phyloP scores from a whole-genome alignment of 2,329 filamentous ascomycete genomes.

The Dendryphion nanum region DNA sequence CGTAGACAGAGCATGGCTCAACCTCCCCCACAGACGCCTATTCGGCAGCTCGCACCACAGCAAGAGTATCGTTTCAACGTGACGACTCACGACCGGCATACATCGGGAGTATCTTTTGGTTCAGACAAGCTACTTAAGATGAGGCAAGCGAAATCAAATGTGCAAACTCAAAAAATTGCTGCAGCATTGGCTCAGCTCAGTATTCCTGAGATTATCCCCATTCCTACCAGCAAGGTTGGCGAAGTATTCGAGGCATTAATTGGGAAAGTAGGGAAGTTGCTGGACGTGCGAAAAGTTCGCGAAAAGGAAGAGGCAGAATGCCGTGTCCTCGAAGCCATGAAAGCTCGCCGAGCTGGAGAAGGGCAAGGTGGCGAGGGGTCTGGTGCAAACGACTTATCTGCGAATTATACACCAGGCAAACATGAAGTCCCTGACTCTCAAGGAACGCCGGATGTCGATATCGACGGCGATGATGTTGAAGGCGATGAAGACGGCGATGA shows the following conservation, averaged over 20 bases:
- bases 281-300: constrained; percentile 71
- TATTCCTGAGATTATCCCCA: constrained; percentile 66
- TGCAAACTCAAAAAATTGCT: constrained; percentile 73
- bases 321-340: constrained; percentile 38
- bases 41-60: constrained; percentile 61
- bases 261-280: constrained; percentile 63
- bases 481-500: constrained; percentile 45
- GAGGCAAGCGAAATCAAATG: constrained; percentile 71
- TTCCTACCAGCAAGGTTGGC: constrained; percentile 72
- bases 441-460: constrained; percentile 50
- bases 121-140: constrained; percentile 79
- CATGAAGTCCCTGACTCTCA: constrained; percentile 18
- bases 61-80: constrained; percentile 83
- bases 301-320: constrained; percentile 74
- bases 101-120: constrained; percentile 84
- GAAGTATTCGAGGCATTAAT: constrained; percentile 71
- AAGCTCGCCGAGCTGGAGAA: constrained; percentile 20
- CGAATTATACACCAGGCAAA: constrained; percentile 5
- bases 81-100: constrained; percentile 78
- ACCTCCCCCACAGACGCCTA: constrained; percentile 40
- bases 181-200: constrained; percentile 71
- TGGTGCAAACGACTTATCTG: constrained; percentile 12
- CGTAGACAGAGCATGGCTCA: constrained; percentile 37
- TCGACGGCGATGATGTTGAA: constrained; percentile 47
- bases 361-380: constrained; percentile 12